Evolutionary conservation across 371 early-diverging fungal genomes (phyloP), one percentile per base, ranked within the genome.

Genomic region (Actinomucor elegans): DNA sequence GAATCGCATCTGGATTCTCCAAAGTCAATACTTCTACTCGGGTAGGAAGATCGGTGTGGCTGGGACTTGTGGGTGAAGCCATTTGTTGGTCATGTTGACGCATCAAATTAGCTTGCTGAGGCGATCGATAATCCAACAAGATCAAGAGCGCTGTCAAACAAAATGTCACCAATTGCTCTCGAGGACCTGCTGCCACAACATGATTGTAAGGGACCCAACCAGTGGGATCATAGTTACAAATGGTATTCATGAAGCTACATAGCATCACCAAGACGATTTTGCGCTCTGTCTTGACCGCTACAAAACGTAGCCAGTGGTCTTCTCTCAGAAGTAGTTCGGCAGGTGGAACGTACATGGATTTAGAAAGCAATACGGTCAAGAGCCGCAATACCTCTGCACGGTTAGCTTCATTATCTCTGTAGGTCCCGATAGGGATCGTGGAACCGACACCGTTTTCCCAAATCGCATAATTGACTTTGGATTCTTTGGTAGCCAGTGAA

Each of bases 141-240:
- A 85, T 81, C 15, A 89, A 71, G 8, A 93, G 69, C 0, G 75
- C 67, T 35, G 91, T 89, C 34, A 90, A 55, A 40, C 87, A 83
- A 28, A 86, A 61, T 12, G 84, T 71, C 1, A 89, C 88, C 2
- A 92, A 75, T 28, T 84, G 79, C 48, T 94, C 93, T 9, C 79
- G 71, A 0, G 82, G 73, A 48, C 90, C 89, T 6, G 82, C 74
- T 48, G 85, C 80, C 43, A 92, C 59, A 5, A 92, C 77, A 60
- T 92, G 90, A 51, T 91, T 90, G 74, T 93, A 94, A 21, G 94
- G 94, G 4, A 94, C 69, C 92, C 93, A 94, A 5, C 93, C 91
- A 4, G 86, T 77, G 2, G 91, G 89, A 59, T 92, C 88, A 60
- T 92, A 92, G 40, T 84, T 85, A 28, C 87, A 71, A 0, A 86